Conservation (phyloP, 768 basidiomycete genomes). For the Kwoniella shandongensis region DNA sequence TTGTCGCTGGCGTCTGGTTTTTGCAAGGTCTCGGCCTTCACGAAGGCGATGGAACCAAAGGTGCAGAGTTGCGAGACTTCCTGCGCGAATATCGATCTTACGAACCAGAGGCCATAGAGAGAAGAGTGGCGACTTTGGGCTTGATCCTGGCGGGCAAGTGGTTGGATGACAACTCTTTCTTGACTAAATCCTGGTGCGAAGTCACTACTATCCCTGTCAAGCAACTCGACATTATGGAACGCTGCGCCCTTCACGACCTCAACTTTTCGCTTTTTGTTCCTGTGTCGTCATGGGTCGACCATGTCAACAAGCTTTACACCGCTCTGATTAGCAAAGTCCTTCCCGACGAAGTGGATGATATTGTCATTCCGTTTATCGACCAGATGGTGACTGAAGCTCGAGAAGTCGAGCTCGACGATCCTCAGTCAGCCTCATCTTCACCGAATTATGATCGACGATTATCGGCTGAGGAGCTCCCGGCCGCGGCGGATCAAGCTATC, state of each 20-base stretch:
- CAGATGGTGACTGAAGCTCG: conserved; percentile 33
- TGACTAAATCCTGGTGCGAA: conserved; percentile 46
- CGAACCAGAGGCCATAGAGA: conserved; percentile 31
- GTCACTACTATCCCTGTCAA: conserved; percentile 32
- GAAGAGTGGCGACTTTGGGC: conserved; percentile 38
- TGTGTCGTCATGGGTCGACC: conserved; percentile 30
- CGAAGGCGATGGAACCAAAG: conserved; percentile 39
- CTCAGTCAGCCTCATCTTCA: not conserved
- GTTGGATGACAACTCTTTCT: conserved; percentile 51
- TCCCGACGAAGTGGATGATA: conserved; percentile 14
- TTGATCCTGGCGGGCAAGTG: conserved; percentile 49
- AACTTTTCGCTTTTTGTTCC: conserved; percentile 38
- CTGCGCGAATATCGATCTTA: conserved; percentile 12
- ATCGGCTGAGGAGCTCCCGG: conserved; percentile 15
- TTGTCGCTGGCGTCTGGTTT: conserved; percentile 40
- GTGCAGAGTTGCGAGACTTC: conserved; percentile 22
- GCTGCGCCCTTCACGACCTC: conserved; percentile 25
- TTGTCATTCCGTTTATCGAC: conserved; percentile 23
- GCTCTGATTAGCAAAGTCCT: conserved; percentile 10
- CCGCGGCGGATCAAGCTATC: conserved; percentile 36
- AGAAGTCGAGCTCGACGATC: conserved; percentile 20
- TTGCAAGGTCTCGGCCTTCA: conserved; percentile 42
- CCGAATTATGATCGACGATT: conserved; percentile 18
- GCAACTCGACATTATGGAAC: conserved; percentile 33
- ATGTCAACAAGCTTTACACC: conserved; percentile 30